Conservation (phyloP, 78 protist species). For the slime mould (Dictyostelium discoideum) region DNA sequence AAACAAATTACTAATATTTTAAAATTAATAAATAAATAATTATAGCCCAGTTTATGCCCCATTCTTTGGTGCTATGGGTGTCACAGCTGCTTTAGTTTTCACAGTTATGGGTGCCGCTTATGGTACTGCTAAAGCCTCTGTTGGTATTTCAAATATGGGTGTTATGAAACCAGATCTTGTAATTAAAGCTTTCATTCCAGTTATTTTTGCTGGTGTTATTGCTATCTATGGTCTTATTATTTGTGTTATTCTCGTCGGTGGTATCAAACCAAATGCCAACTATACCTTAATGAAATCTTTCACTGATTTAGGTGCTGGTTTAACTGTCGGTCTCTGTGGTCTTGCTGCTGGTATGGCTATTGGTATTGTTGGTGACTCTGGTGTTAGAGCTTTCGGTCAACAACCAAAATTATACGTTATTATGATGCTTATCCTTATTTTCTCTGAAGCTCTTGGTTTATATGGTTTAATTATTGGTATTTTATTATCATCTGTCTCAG, state of each 20-base stretch:
- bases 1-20: background rate
- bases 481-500: slow-evolving; percentile 78
- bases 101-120: slow-evolving; percentile 99
- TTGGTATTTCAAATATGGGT: slow-evolving; percentile 98
- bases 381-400: slow-evolving; percentile 95
- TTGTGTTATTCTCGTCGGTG: slow-evolving; percentile 93
- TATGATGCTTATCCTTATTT: slow-evolving; percentile 97
- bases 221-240: slow-evolving; percentile 99
- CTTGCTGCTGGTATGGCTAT: slow-evolving; percentile 98
- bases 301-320: slow-evolving; percentile 96
- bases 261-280: background rate
- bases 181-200: slow-evolving; percentile 94
- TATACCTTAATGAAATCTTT: slow-evolving; percentile 84
- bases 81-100: slow-evolving; percentile 78
- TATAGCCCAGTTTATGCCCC: slow-evolving; percentile 78
- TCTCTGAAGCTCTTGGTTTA: slow-evolving; percentile 97
- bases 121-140: slow-evolving; percentile 99
- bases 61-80: slow-evolving; percentile 87
- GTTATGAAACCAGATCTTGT: slow-evolving; percentile 96
- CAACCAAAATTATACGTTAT: slow-evolving; percentile 93
- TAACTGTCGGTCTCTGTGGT: slow-evolving; percentile 97
- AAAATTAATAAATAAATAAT: background rate
- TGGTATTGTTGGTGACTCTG: slow-evolving; percentile 97
- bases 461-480: slow-evolving; percentile 96
- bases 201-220: slow-evolving; percentile 99